These are phyloP conservation scores for Westerdykella aurantiaca DNA, from an alignment of 2,329 filamentous ascomycete genomes.

Conservation along the genomic window DNA sequence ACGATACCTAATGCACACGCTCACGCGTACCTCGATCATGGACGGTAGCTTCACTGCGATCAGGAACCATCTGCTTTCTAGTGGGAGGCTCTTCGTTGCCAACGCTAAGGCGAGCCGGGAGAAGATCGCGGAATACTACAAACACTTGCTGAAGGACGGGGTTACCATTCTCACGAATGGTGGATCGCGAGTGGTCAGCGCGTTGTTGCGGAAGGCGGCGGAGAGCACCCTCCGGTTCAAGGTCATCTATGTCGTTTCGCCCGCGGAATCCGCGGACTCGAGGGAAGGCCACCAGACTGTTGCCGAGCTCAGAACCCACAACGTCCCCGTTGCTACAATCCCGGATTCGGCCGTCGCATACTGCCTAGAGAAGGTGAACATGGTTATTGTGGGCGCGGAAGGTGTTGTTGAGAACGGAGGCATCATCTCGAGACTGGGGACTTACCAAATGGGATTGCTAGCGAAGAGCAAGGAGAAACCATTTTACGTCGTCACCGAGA, in stretches of 20 bases:
- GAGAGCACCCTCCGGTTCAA: slow-evolving; percentile 65
- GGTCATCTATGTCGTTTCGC: slow-evolving; percentile 63
- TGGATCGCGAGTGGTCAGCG: slow-evolving; percentile 75
- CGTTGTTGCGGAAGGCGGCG: slow-evolving; percentile 67
- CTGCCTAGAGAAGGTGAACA: slow-evolving; percentile 67
- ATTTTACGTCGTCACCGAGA: slow-evolving; percentile 89
- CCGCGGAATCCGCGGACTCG: slow-evolving; percentile 29
- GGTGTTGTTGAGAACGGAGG: slow-evolving; percentile 92
- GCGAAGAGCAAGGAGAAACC: slow-evolving; percentile 67
- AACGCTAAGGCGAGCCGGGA: slow-evolving; percentile 80
- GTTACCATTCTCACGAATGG: slow-evolving; percentile 85
- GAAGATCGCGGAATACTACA: slow-evolving; percentile 74
- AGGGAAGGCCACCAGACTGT: slow-evolving; percentile 67
- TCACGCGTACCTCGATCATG: slow-evolving; percentile 48
- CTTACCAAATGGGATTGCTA: slow-evolving; percentile 77
- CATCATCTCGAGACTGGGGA: slow-evolving; percentile 81
- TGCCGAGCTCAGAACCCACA: slow-evolving; percentile 61
- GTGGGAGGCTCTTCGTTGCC: slow-evolving; percentile 79
- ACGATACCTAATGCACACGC: slow-evolving; percentile 76
- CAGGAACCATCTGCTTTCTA: slow-evolving; percentile 74
- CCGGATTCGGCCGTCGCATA: slow-evolving; percentile 71
- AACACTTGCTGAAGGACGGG: slow-evolving; percentile 71
- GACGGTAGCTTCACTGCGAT: slow-evolving; percentile 73
- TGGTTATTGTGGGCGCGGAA: slow-evolving; percentile 63
- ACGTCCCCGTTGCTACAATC: slow-evolving; percentile 79